Evolutionary conservation across 441 rosid genomes (phyloP).

Genomic region (Adansonia grandidieri): DNA sequence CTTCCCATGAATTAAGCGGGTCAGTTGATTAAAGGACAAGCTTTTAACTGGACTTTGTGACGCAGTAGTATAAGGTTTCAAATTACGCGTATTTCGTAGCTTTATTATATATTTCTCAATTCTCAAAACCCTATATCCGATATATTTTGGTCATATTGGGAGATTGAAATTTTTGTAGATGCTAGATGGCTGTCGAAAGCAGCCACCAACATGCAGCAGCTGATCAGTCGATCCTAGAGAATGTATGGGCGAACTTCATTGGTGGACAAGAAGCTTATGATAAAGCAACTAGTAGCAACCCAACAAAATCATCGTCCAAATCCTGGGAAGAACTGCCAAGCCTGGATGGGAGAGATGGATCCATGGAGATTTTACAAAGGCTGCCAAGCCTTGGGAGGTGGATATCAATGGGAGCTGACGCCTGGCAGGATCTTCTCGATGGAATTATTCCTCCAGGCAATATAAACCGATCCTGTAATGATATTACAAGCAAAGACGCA

Average conservation of each 20-base stretch:
- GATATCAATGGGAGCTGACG: conserved; percentile 67
- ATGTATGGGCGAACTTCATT: conserved; percentile 78
- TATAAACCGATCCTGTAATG: conserved; percentile 15
- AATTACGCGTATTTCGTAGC: conserved; percentile 15
- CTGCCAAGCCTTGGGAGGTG: conserved; percentile 62
- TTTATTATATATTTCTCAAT: conserved; percentile 27
- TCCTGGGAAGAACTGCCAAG: conserved; percentile 59
- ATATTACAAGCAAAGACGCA: conserved; percentile 18
- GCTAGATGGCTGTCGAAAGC: conserved; percentile 48
- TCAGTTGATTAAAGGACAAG: conserved; percentile 52
- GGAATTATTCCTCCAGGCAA: conserved; percentile 32
- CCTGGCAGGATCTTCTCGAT: conserved; percentile 61
- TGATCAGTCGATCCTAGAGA: conserved; percentile 52
- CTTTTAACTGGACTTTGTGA: conserved; percentile 47
- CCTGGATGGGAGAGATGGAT: conserved; percentile 42
- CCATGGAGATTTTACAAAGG: conserved; percentile 38
- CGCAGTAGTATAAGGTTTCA: conserved; percentile 40
- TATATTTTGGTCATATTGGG: not conserved
- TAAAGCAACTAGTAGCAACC: not conserved
- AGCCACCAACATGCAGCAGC: conserved; percentile 31
- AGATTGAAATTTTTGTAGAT: conserved; percentile 10
- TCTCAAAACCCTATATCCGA: not conserved
- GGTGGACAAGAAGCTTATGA: conserved; percentile 34
- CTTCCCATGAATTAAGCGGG: conserved; percentile 50
- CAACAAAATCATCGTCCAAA: conserved; percentile 26